Evolutionary conservation across 1,284 basidiomycete species (phyloP).

Genomic region (Coriolopsis trogii): DNA sequence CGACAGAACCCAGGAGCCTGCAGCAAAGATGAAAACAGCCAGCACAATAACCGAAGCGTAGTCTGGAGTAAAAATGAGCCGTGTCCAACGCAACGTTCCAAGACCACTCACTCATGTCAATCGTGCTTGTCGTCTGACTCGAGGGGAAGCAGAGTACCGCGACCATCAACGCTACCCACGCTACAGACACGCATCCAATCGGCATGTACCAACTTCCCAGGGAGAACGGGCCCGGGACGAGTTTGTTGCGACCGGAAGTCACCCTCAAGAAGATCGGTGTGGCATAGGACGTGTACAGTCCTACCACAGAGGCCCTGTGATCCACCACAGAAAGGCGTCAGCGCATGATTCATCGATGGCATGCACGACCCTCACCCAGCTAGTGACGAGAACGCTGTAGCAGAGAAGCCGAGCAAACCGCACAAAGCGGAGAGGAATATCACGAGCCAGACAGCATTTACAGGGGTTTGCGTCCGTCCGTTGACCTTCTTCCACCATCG

Average conservation of each 20-base stretch:
- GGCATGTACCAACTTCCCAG: conserved; percentile 57
- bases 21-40: conserved; percentile 58
- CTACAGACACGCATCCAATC: conserved; percentile 55
- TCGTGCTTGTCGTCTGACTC: conserved; percentile 39
- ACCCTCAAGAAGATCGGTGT: conserved; percentile 65
- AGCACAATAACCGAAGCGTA: conserved; percentile 61
- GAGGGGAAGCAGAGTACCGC: conserved; percentile 60
- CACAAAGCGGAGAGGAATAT: conserved; percentile 57
- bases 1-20: conserved; percentile 57
- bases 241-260: conserved; percentile 55
- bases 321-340: too few relatives aligned
- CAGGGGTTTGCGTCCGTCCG: conserved; percentile 60
- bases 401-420: conserved; percentile 67
- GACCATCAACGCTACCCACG: conserved; percentile 61
- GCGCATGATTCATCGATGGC: neutral
- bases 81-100: neutral
- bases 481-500: conserved; percentile 67
- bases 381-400: conserved; percentile 60
- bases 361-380: conserved; percentile 50
- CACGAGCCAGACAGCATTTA: conserved; percentile 75
- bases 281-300: conserved; percentile 62
- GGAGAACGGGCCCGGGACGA: conserved; percentile 56
- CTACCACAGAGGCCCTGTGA: conserved; percentile 62
- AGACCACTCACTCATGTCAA: conserved; percentile 48
- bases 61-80: conserved; percentile 40